phyloP scores from a whole-genome alignment of 768 basidiomycete genomes.

The Clavulina sp. region DNA sequence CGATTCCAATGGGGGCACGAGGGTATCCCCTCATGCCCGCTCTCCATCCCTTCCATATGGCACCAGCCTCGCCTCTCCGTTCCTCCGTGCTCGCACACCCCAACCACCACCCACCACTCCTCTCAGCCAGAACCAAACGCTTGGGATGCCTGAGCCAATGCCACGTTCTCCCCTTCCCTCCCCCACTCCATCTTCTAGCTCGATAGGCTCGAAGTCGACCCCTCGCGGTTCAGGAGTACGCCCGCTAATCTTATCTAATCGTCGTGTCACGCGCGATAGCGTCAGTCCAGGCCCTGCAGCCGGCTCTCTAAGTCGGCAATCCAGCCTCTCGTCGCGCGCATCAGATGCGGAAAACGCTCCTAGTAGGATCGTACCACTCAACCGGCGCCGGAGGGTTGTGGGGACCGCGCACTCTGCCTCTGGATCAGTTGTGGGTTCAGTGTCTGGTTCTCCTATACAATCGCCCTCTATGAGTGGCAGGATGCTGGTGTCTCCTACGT shows the following conservation, averaged over 20 bases:
- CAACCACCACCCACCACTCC: no score
- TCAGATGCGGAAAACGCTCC: background rate
- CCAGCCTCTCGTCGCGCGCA: background rate
- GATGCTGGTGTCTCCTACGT: background rate
- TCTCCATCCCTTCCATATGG: no score
- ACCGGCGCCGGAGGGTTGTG: background rate
- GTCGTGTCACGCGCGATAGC: background rate
- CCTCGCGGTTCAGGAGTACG: background rate
- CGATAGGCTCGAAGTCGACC: no score
- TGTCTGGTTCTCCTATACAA: background rate
- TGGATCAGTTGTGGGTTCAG: background rate
- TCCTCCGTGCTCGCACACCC: no score
- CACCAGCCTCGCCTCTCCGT: no score
- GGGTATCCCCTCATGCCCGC: no score
- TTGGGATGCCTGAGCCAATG: no score
- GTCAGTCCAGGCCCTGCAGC: no score
- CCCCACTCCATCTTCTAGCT: no score
- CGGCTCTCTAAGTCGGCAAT: background rate
- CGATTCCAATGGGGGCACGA: no score
- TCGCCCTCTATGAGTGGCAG: background rate
- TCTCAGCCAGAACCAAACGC: no score
- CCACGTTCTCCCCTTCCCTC: no score
- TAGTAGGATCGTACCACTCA: background rate
- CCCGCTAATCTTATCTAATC: background rate
- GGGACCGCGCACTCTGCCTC: background rate